These are phyloP conservation scores for Furcasterigmium furcatum DNA, from an alignment of 2,329 filamentous ascomycete genomes.

Conservation along the genomic window DNA sequence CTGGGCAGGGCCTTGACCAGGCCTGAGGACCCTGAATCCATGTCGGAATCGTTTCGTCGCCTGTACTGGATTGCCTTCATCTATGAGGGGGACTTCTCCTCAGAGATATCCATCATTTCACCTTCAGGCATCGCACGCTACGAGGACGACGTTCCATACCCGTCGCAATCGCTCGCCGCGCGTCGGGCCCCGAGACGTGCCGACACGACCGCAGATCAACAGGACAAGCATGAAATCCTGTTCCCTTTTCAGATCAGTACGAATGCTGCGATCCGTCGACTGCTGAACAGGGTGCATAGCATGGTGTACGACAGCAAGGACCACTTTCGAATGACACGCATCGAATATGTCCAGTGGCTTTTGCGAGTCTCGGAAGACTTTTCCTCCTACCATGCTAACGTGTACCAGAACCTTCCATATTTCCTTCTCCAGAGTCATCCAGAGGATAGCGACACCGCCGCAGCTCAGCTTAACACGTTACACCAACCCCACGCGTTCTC, in stretches of 20 bases:
- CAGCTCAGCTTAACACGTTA: too few relatives aligned
- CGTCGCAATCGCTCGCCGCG: background rate
- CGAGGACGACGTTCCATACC: conserved; percentile 22
- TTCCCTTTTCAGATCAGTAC: conserved; percentile 25
- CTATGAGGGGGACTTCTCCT: conserved; percentile 24
- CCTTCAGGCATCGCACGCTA: conserved; percentile 24
- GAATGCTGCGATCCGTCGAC: conserved; percentile 23
- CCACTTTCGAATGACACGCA: conserved; percentile 13
- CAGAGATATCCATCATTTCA: conserved; percentile 20
- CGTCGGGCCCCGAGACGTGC: background rate
- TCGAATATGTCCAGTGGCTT: conserved; percentile 20
- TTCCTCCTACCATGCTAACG: conserved; percentile 19
- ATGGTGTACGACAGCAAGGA: conserved; percentile 23
- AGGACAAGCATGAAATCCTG: too few relatives aligned
- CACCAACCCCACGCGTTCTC: conserved; percentile 9
- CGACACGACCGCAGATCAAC: background rate
- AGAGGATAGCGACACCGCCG: background rate
- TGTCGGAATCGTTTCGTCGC: conserved; percentile 16
- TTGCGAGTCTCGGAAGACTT: conserved; percentile 19
- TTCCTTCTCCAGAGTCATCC: conserved; percentile 16
- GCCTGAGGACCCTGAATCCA: background rate
- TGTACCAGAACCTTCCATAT: conserved; percentile 21
- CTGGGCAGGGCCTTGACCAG: background rate
- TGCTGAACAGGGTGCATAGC: conserved; percentile 24
- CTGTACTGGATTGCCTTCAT: conserved; percentile 25